phyloP scores from a whole-genome alignment of 768 basidiomycete species.

The Phylloporus arenicola region DNA sequence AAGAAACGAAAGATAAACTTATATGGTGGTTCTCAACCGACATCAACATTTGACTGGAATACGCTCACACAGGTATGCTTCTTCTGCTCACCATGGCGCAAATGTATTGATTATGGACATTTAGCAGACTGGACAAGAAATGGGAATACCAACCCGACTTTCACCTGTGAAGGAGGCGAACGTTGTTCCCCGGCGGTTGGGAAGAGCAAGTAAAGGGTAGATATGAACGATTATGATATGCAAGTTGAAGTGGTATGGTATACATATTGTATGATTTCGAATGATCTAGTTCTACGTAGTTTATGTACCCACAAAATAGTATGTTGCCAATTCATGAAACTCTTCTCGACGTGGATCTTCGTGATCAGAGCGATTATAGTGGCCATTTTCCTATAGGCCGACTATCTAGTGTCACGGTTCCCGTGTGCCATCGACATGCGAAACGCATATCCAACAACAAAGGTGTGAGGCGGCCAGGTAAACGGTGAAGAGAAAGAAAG shows the following conservation, averaged over 20 bases:
- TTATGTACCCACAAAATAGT: background rate
- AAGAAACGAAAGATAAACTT: conserved; percentile 68
- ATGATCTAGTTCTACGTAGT: background rate
- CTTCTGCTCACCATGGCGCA: background rate
- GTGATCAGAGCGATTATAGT: conserved; percentile 83
- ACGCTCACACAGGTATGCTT: conserved; percentile 35
- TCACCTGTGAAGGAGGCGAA: conserved; percentile 62
- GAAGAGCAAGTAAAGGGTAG: conserved; percentile 24
- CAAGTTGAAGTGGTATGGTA: background rate
- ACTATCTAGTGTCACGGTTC: conserved; percentile 34
- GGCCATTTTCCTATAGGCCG: conserved; percentile 55
- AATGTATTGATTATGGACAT: background rate
- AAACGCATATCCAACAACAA: conserved; percentile 51
- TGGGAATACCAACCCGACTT: conserved; percentile 61
- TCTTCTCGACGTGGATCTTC: conserved; percentile 62
- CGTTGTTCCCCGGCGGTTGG: conserved; percentile 41
- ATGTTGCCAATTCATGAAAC: conserved; percentile 81
- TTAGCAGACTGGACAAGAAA: conserved; percentile 33
- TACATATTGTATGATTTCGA: background rate
- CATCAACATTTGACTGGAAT: conserved; percentile 40
- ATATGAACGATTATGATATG: background rate
- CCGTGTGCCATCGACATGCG: conserved; percentile 50
- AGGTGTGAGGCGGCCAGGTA: conserved; percentile 43
- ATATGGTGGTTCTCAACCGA: conserved; percentile 40
- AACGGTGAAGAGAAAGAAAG: conserved; percentile 29